Evolutionary conservation across 192 early-diverging fungal species (phyloP), one percentile per base, ranked within the genome.

Genomic region (Blastocladiella britannica): DNA sequence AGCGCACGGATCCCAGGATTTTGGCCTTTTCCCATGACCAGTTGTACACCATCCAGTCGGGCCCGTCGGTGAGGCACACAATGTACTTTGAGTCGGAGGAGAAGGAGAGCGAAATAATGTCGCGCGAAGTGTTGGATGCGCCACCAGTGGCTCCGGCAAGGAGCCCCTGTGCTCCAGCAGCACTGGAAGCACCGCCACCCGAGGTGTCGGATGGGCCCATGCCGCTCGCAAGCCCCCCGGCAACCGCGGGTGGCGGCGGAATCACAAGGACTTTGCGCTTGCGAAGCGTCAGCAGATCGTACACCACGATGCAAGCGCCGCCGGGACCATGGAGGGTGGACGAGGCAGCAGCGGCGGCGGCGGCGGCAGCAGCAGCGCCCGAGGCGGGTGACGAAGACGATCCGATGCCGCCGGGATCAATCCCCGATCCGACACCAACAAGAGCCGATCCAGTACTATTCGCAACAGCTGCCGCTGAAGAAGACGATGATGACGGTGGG

Each of bases 21-120:
- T 80, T 72, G 15, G 65, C 60, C 60, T 79, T 79, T 60, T 77
- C 73, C 63, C 78, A 81, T 22, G 66, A 59, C 78, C 78, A 81
- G 53, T 72, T 74, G 62, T 75, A 68, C 6, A 77, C 60, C 43
- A 60, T 75, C 74, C 77, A 79, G 57, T 81, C 78, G n/a, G 75
- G 78, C 1, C 60, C 60, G 4, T 71, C 69, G 1, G 74, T 57
- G 54, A 77, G 72, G 7, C 74, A 73, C 8, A 77, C 47, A 31
- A 81, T 65, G 60, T 73, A 73, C 59, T 81, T 81, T 7, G 67
- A 59, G 54, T 81, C 78, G 7, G 63, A 27, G 5, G 78, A 81
- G 64, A 81, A 80, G 24, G 64, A 69, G 53, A 81, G 62, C 29
- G 63, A 72, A 5, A 80, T 65, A 58, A 75, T 72, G 26, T 80